Percentiles rank a stretch among this genome's conserved stretches.
These are phyloP conservation scores for Cicer chorassanicum DNA, from an alignment of 306 rosid genomes.

Conservation along the genomic window DNA sequence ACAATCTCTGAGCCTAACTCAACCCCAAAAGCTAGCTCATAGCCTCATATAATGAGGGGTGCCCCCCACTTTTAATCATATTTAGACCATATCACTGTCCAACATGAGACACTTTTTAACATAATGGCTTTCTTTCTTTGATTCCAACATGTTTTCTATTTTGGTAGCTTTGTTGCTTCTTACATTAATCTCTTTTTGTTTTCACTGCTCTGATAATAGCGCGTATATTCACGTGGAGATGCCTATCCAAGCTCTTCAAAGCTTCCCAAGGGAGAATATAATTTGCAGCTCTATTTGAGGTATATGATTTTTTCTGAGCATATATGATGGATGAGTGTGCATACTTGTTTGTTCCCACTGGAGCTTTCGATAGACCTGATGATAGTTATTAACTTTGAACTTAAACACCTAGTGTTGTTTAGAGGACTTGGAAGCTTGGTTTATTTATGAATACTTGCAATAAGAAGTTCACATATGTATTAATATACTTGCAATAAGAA, in stretches of 20 bases:
- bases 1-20: neutral
- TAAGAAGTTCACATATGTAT: conserved; percentile 2
- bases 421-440: conserved; percentile 25
- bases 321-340: conserved; percentile 34
- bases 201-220: conserved; percentile 55
- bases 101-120: neutral
- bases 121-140: conserved; percentile 2
- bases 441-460: conserved; percentile 34
- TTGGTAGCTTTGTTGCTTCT: conserved; percentile 30
- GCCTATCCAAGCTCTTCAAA: conserved; percentile 75
- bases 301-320: conserved; percentile 48
- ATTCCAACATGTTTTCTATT: conserved; percentile 32
- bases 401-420: conserved; percentile 20
- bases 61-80: neutral
- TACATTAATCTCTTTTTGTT: conserved; percentile 41
- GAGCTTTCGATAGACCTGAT: conserved; percentile 28
- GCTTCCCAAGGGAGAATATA: conserved; percentile 95
- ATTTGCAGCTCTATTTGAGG: conserved; percentile 80
- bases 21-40: neutral
- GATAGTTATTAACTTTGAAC: conserved; percentile 9
- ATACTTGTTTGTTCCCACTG: conserved; percentile 30
- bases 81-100: neutral
- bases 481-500: conserved; percentile 1
- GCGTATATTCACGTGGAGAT: conserved; percentile 82
- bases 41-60: neutral